Conservation (phyloP, 345 rosid species). For the Theobroma cacao region DNA sequence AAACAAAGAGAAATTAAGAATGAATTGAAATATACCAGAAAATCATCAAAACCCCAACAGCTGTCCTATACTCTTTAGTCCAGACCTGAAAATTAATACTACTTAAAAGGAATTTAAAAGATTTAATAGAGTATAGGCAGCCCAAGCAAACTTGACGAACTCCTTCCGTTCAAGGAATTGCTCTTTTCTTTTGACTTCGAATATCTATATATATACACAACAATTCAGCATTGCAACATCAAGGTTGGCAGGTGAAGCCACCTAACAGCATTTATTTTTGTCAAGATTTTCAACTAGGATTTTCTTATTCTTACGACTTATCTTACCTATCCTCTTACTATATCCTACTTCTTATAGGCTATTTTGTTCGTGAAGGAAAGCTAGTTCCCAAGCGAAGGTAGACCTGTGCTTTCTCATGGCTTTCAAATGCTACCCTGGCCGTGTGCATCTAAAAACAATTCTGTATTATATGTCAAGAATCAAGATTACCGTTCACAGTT, state of each 20-base stretch:
- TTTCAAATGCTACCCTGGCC: too few species aligned
- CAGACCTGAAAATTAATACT: too few species aligned
- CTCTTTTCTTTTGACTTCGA: background rate
- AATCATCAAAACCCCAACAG: too few species aligned
- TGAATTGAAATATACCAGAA: too few species aligned
- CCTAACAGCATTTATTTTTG: background rate
- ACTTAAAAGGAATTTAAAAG: too few species aligned
- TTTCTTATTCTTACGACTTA: background rate
- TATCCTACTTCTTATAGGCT: background rate
- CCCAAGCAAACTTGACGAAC: too few species aligned
- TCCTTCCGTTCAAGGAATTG: background rate
- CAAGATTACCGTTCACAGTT: background rate
- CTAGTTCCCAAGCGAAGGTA: background rate
- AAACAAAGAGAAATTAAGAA: too few species aligned
- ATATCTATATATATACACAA: background rate
- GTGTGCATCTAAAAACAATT: too few species aligned
- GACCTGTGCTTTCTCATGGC: too few species aligned
- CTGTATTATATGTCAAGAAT: background rate
- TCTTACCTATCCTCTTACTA: background rate
- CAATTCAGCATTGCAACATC: background rate
- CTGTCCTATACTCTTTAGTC: too few species aligned
- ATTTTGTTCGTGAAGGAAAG: background rate
- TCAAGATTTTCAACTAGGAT: background rate
- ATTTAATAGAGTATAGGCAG: too few species aligned
- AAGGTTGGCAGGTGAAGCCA: background rate